A percentile compares a stretch with the other conserved stretches of the same genome.
Evolutionary conservation across 495 filamentous ascomycete species (phyloP).

Genomic region (Glonium stellatum): DNA sequence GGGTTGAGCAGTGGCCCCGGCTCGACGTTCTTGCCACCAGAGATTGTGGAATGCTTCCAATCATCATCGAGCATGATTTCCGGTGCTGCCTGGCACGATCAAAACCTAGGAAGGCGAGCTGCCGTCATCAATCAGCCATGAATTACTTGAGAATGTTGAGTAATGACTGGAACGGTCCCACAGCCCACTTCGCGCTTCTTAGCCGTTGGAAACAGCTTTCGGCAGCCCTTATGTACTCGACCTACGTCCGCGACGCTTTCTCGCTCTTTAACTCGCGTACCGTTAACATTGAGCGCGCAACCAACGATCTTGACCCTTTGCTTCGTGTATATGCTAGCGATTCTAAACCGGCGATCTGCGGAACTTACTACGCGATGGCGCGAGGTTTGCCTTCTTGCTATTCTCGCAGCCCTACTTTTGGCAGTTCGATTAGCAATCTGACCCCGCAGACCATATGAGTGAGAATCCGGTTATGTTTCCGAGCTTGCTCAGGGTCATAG

Average conservation of each 20-base stretch:
- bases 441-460: background rate
- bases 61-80: background rate
- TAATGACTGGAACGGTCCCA: background rate
- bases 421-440: slow-evolving; percentile 11
- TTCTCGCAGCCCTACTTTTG: slow-evolving; percentile 9
- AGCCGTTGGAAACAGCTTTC: slow-evolving; percentile 12
- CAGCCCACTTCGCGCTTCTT: slow-evolving; percentile 10
- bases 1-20: slow-evolving; percentile 9
- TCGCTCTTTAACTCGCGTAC: slow-evolving; percentile 16
- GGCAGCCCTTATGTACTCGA: slow-evolving; percentile 13
- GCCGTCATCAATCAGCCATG: background rate
- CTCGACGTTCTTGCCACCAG: slow-evolving; percentile 13
- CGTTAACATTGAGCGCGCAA: slow-evolving; percentile 13
- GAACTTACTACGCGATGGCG: slow-evolving; percentile 4
- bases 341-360: slow-evolving; percentile 2
- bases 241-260: slow-evolving; percentile 14
- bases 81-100: background rate
- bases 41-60: slow-evolving; percentile 18
- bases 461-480: background rate
- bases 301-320: slow-evolving; percentile 8
- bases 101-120: background rate
- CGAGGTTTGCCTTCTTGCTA: slow-evolving; percentile 12
- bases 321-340: slow-evolving; percentile 2
- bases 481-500: background rate
- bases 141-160: background rate